Evolutionary conservation across 768 basidiomycete genomes (phyloP).

Genomic region (Leucocoprinus leucothites): DNA sequence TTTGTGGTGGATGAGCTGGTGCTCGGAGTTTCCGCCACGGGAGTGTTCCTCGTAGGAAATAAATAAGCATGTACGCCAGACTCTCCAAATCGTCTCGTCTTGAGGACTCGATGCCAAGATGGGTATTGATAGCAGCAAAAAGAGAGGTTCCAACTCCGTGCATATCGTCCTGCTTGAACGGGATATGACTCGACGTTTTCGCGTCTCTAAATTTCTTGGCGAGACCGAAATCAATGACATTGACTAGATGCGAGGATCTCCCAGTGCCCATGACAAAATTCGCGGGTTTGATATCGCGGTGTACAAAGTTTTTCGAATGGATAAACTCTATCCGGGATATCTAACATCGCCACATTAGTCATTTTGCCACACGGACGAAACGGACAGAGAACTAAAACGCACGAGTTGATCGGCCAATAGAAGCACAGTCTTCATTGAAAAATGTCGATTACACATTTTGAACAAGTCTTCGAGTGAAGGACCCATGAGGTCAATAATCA

Average conservation of each 20-base stretch:
- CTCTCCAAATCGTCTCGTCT: constrained; percentile 80
- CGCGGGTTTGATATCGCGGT: constrained; percentile 97
- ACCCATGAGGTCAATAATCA: constrained; percentile 96
- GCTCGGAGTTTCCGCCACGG: constrained; percentile 78
- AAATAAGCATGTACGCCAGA: constrained; percentile 80
- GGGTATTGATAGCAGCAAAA: constrained; percentile 16
- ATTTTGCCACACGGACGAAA: background rate
- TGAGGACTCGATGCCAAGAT: constrained; percentile 52
- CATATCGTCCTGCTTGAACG: constrained; percentile 69
- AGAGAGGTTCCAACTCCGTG: constrained; percentile 79
- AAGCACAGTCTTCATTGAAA: constrained; percentile 91
- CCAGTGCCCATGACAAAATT: constrained; percentile 95
- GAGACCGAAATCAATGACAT: constrained; percentile 89
- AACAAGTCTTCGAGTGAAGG: constrained; percentile 86
- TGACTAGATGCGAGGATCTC: constrained; percentile 62
- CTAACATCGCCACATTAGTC: constrained; percentile 34
- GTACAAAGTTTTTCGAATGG: constrained; percentile 91
- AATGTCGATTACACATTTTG: constrained; percentile 87
- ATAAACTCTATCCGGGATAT: constrained; percentile 96
- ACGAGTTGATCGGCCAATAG: constrained; percentile 94
- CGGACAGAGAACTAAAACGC: constrained; percentile 26
- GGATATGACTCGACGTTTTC: constrained; percentile 61
- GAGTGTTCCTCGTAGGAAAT: constrained; percentile 73
- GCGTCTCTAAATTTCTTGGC: constrained; percentile 76
- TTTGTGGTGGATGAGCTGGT: constrained; percentile 24